A percentile compares a stretch with the other conserved stretches of the same genome.
phyloP scores from a whole-genome alignment of 179 eudicot genomes.

The Actinidia arguta region DNA sequence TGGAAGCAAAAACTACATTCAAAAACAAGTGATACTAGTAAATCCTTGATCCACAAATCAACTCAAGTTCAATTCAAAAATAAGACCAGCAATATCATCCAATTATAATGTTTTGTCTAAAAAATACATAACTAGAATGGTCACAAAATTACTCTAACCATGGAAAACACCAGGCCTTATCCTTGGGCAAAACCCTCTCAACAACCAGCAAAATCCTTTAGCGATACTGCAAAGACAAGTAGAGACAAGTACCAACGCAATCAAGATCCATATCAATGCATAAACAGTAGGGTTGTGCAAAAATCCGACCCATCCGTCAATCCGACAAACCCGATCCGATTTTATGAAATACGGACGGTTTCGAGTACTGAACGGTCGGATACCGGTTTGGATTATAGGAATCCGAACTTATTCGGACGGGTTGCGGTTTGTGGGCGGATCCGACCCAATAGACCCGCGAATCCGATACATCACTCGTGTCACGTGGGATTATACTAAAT shows the following conservation, averaged over 20 bases:
- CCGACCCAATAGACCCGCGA: no score
- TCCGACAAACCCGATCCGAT: no score
- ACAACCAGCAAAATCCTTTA: neutral
- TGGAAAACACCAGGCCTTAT: neutral
- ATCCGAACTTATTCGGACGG: no score
- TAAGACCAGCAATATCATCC: neutral
- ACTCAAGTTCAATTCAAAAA: neutral
- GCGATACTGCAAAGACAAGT: slow-evolving; percentile 34
- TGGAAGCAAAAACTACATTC: neutral
- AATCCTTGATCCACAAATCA: neutral
- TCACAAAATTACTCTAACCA: neutral
- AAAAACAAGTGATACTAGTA: neutral
- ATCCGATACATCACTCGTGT: no score
- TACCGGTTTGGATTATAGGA: no score
- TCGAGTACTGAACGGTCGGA: no score
- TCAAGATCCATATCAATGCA: neutral
- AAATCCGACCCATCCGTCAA: no score
- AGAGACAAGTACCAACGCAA: neutral
- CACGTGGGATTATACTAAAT: no score
- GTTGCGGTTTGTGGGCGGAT: no score
- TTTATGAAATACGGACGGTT: no score
- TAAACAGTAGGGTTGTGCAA: no score
- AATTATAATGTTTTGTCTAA: neutral
- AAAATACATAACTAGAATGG: neutral
- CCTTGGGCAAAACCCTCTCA: neutral